Evolutionary conservation across 129 eudicot species (phyloP), one percentile per base, ranked within the genome.

Genomic region (Rutidosis leptorrhynchoides): DNA sequence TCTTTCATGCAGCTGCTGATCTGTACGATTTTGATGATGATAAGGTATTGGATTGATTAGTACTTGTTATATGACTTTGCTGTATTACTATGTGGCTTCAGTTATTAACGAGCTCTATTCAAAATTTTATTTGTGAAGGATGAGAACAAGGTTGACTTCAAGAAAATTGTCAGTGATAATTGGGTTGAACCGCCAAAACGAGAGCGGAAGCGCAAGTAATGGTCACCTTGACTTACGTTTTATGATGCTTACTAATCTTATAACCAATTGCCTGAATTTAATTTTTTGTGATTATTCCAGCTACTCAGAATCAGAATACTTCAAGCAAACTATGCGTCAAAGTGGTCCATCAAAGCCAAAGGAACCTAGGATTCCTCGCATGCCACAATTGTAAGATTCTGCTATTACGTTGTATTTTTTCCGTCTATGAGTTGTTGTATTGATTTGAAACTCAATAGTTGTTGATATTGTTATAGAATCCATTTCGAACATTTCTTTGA

Each of bases 301-400:
- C 71, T 93, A 93, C 78, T 93, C 99, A 22, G 99, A 93, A 79
- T 89, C 99, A 22, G 99, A 93, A 72, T 93, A 93, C 87, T 93
- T 93, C 79, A 93, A 93, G 83, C 99, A 93, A 80, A 93, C 99
- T 33, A 89, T 93, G 95, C 96, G 99, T 48, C 99, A 89, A 84
- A 86, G 92, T 84, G 99, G 96, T 77, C 95, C 99, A 0, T 78
- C 88, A 12, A 86, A 79, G 63, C 97, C 97, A n/a, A 94, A 82
- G 76, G 99, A 94, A 77, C 99, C 99, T 33, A 85, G 99, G 70
- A 84, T 94, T 62, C 99, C 99, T 33, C 96, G 97, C 62, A 93
- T 93, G 99, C 99, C 99, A 42, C 99, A 89, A 80, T 69, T 94
- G 99, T 94, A 77, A 78, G 96, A 25, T 21, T 40, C 5, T 12